Evolutionary conservation across 2,329 filamentous ascomycete species (phyloP).

Genomic region (Aureobasidium leucospermi): DNA sequence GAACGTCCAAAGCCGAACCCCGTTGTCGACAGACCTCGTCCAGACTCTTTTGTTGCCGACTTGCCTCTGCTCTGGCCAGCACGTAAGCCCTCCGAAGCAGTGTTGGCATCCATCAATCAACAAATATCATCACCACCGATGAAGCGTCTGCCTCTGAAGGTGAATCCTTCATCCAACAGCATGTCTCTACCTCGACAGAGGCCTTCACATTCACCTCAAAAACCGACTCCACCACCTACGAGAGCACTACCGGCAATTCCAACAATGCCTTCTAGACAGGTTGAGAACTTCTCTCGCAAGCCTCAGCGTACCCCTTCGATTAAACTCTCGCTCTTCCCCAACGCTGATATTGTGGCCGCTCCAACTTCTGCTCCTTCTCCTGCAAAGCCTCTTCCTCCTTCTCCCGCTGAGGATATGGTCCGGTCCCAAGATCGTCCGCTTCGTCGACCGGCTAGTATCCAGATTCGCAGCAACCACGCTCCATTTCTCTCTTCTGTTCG

Average conservation of each 20-base stretch:
- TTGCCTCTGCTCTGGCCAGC: slow-evolving; percentile 17
- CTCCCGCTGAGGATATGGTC: neutral
- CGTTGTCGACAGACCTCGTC: slow-evolving; percentile 14
- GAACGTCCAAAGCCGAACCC: neutral
- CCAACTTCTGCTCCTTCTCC: slow-evolving; percentile 5
- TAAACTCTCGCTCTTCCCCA: slow-evolving; percentile 21
- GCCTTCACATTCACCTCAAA: neutral
- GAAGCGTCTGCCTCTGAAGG: slow-evolving; percentile 3
- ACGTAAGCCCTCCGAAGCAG: neutral
- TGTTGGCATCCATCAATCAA: neutral
- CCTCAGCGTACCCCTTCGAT: slow-evolving; percentile 1
- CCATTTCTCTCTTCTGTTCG: slow-evolving; percentile 36
- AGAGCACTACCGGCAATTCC: slow-evolving; percentile 1
- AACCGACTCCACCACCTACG: neutral
- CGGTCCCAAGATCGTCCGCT: slow-evolving; percentile 19
- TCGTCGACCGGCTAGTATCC: slow-evolving; percentile 37
- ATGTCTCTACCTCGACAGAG: neutral
- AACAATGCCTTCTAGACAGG: neutral
- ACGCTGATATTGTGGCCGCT: neutral
- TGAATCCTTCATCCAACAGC: neutral
- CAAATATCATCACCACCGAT: neutral
- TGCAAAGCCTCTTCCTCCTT: neutral
- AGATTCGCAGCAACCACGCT: slow-evolving; percentile 35
- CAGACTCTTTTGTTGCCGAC: slow-evolving; percentile 24
- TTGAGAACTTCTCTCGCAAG: slow-evolving; percentile 8